Evolutionary conservation across 768 basidiomycete genomes (phyloP).

Genomic region (Thelephora aurantiotincta): DNA sequence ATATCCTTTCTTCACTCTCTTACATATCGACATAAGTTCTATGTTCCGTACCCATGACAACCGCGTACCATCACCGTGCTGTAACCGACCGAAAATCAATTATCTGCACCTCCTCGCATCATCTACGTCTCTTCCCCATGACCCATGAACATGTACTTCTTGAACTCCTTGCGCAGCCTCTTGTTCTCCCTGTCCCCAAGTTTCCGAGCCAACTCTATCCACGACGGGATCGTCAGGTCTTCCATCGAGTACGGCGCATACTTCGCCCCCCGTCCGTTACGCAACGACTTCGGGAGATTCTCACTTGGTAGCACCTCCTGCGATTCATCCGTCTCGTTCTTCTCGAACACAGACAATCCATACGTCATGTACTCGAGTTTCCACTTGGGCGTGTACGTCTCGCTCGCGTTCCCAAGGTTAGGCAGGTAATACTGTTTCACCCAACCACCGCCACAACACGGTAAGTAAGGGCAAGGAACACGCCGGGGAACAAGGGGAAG

Average conservation of each 20-base stretch:
- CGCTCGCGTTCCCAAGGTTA: constrained; percentile 25
- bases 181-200: constrained; percentile 37
- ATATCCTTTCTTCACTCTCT: constrained; percentile 6
- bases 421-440: constrained; percentile 51
- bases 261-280: constrained; percentile 27
- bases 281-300: constrained; percentile 38
- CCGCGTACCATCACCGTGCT: too few species aligned
- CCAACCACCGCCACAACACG: constrained; percentile 3
- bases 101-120: too few species aligned
- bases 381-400: constrained; percentile 41
- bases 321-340: constrained; percentile 11
- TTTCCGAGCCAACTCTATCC: constrained; percentile 51
- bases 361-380: constrained; percentile 74
- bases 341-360: constrained; percentile 26
- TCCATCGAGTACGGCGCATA: constrained; percentile 58
- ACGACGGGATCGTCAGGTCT: constrained; percentile 70
- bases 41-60: too few species aligned
- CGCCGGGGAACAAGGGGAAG: background rate
- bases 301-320: constrained; percentile 40
- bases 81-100: too few species aligned
- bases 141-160: constrained; percentile 62
- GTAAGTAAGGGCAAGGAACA: background rate
- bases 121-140: constrained; percentile 2
- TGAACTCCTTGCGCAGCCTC: constrained; percentile 51
- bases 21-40: background rate